Conservation (phyloP, 2,329 filamentous ascomycete genomes). For the Lecanoromycetidae sp. region DNA sequence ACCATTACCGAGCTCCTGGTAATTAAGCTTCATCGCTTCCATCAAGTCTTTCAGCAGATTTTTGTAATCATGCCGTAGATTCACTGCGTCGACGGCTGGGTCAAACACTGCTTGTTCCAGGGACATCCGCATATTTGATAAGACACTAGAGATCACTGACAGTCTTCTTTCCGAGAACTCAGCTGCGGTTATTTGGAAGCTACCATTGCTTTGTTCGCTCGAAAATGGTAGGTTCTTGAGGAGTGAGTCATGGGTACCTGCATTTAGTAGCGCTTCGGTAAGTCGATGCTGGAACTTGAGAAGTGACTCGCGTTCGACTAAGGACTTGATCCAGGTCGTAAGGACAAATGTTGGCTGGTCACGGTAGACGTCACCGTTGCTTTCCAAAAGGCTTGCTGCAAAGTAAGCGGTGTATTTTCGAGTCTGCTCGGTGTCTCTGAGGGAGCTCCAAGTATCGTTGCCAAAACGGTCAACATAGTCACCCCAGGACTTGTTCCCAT, state of each 20-base stretch:
- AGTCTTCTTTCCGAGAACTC: constrained; percentile 45
- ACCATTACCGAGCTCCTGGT: constrained; percentile 40
- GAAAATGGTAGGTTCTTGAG: constrained; percentile 48
- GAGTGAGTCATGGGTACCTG: constrained; percentile 34
- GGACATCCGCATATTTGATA: constrained; percentile 48
- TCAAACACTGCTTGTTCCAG: constrained; percentile 27
- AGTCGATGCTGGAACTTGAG: constrained; percentile 50
- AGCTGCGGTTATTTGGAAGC: constrained; percentile 37
- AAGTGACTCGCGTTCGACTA: constrained; percentile 48
- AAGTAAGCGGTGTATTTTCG: constrained; percentile 37
- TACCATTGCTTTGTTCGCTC: constrained; percentile 25
- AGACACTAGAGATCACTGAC: constrained; percentile 42
- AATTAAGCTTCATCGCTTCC: constrained; percentile 49
- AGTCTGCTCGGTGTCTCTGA: constrained; percentile 36
- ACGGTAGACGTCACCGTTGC: constrained; percentile 29
- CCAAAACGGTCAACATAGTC: constrained; percentile 45
- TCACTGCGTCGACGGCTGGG: constrained; percentile 24
- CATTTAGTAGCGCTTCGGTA: constrained; percentile 42
- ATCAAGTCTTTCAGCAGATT: constrained; percentile 45
- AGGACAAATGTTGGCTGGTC: constrained; percentile 39
- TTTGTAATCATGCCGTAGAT: constrained; percentile 36
- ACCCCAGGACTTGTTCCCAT: constrained; percentile 40
- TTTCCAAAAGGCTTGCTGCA: constrained; percentile 33
- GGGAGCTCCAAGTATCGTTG: constrained; percentile 36
- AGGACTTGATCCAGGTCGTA: constrained; percentile 40